Conservation (phyloP, 805 yeast species). For the Wickerhamiella allomyrinae region DNA sequence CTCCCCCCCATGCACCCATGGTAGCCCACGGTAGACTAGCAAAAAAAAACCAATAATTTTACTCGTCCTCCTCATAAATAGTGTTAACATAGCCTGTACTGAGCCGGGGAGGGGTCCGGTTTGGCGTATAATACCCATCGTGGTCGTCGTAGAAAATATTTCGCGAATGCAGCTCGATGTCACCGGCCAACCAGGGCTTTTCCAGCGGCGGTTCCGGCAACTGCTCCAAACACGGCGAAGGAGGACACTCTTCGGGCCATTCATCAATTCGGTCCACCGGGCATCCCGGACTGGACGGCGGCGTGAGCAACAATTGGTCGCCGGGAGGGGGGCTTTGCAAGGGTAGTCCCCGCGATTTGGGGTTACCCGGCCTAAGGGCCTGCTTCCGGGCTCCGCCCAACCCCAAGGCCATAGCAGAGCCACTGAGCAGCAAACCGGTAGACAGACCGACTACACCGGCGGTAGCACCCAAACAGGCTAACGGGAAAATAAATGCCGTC, state of each 20-base stretch:
- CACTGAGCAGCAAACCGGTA: not conserved
- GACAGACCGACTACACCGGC: not conserved
- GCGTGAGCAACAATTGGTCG: not conserved
- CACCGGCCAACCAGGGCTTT: not conserved
- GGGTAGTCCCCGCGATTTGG: too few relatives aligned
- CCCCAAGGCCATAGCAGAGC: not conserved
- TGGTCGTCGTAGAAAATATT: conserved; percentile 1
- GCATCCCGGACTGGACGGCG: not conserved
- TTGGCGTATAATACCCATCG: conserved; percentile 1
- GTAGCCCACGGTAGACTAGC: not conserved
- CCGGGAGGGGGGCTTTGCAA: too few relatives aligned
- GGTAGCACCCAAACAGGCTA: not conserved
- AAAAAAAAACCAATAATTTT: too few relatives aligned
- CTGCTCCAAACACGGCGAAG: too few relatives aligned
- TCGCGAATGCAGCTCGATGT: not conserved
- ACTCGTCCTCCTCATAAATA: not conserved
- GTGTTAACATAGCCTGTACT: not conserved
- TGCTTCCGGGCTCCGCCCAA: not conserved
- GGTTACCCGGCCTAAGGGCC: too few relatives aligned
- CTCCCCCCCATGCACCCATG: too few relatives aligned
- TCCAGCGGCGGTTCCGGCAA: not conserved
- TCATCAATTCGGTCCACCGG: too few relatives aligned
- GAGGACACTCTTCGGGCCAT: too few relatives aligned
- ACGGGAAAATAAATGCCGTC: not conserved
- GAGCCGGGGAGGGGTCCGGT: not conserved